Evolutionary conservation across 257 asterid genomes (phyloP).

Genomic region (Galeopsis tetrahit): DNA sequence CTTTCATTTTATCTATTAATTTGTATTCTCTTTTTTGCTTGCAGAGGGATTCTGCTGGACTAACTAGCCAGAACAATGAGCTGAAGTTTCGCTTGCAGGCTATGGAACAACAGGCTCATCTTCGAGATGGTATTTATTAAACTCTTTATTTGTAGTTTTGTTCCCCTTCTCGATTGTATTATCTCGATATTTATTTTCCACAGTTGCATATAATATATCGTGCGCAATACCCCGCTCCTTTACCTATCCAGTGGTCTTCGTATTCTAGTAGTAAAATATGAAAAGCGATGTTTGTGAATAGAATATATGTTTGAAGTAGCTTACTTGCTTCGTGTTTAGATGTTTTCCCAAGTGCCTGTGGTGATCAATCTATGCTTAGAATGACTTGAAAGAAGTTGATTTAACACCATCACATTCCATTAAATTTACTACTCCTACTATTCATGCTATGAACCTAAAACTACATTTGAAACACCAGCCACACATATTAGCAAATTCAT

Average conservation of each 20-base stretch:
- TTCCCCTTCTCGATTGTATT: not conserved
- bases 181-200: not conserved
- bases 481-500: not conserved
- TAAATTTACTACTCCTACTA: not conserved
- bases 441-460: not conserved
- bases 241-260: not conserved
- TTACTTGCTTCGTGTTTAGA: not conserved
- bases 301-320: not conserved
- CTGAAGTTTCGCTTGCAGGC: slow-evolving; percentile 78
- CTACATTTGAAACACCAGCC: not conserved
- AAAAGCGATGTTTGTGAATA: not conserved
- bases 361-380: not conserved
- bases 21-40: slow-evolving; percentile 24
- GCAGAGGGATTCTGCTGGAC: slow-evolving; percentile 73
- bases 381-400: not conserved
- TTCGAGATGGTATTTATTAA: slow-evolving; percentile 66
- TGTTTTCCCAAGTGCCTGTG: not conserved
- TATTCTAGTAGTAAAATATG: not conserved
- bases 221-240: not conserved
- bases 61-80: slow-evolving; percentile 68
- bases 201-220: not conserved
- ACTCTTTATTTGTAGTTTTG: not conserved
- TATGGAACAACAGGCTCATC: slow-evolving; percentile 85
- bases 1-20: slow-evolving; percentile 20
- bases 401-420: not conserved